Conservation (phyloP, 108 stramenopile genomes). For the Chaetoceros muelleri region DNA sequence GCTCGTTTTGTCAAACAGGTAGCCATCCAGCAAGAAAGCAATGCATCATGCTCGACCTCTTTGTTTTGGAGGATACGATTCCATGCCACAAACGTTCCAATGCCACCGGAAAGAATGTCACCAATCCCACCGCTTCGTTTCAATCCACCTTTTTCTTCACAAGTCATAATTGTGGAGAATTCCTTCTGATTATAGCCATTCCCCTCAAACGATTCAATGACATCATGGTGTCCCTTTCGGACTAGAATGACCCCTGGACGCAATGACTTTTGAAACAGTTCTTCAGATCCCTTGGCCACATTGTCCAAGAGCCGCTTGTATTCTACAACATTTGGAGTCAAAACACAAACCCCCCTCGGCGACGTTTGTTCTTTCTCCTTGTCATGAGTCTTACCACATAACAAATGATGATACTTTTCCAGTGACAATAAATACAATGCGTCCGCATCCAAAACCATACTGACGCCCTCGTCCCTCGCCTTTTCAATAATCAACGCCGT, state of each 20-base stretch:
- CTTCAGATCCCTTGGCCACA: slow-evolving; percentile 1
- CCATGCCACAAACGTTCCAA: slow-evolving; percentile 75
- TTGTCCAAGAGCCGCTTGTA: slow-evolving; percentile 52
- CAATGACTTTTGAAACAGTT: slow-evolving; percentile 5
- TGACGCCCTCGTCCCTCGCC: slow-evolving; percentile 39
- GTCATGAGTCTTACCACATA: slow-evolving; percentile 13
- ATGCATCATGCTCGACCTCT: slow-evolving; percentile 9
- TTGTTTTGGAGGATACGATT: slow-evolving; percentile 33
- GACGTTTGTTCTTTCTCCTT: not conserved
- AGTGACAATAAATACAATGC: slow-evolving; percentile 78
- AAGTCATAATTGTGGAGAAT: slow-evolving; percentile 18
- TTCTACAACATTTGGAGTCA: slow-evolving; percentile 95
- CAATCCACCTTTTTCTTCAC: slow-evolving; percentile 71
- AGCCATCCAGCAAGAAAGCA: slow-evolving; percentile 60
- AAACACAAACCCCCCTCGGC: slow-evolving; percentile 36
- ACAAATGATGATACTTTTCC: slow-evolving; percentile 26
- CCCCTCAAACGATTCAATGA: slow-evolving; percentile 1
- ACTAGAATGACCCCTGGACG: slow-evolving; percentile 40
- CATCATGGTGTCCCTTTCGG: slow-evolving; percentile 39
- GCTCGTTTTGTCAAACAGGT: slow-evolving; percentile 64
- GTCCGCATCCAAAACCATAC: slow-evolving; percentile 93
- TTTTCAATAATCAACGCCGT: slow-evolving; percentile 39
- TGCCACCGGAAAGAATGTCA: slow-evolving; percentile 84
- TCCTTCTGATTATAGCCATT: slow-evolving; percentile 16
- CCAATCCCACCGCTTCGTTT: slow-evolving; percentile 97